Evolutionary conservation across 768 basidiomycete genomes (phyloP), one percentile per base, ranked within the genome.

Genomic region (Suillus weaverae): DNA sequence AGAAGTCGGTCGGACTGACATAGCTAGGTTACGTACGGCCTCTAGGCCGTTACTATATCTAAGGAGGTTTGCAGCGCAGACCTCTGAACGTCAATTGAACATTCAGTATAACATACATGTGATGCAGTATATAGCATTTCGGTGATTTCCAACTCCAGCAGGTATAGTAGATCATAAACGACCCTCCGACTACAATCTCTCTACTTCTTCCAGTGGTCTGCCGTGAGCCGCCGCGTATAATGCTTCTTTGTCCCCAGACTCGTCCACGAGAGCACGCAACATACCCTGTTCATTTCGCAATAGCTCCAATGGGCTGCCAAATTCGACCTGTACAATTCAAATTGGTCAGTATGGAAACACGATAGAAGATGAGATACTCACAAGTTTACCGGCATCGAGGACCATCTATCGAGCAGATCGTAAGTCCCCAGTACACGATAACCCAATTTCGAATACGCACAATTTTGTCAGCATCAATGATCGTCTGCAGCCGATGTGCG

Each of bases 401-500:
- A 82, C 79, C 77, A 81, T 80, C 82, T 81, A 36, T 14, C 50
- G 4, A n/a, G 51, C 11, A 18, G 14, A 22, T 38, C 18, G 20
- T 57, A 51, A 18, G 20, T 6, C 36, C 11, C 16, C n/a, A 14
- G 11, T 16, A 61, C 20, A 48, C 10, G 68, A 72, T 62, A 33
- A 33, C n/a, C 11, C 51, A 16, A 18, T 22, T 26, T 6, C 7
- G 18, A 7, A 32, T 22, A 68, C 76, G 55, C 64, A 87, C 79
- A 53, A 88, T 84, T 68, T 84, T 84, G 70, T 89, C 86, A 4
- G 85, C 84, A 60, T 87, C 86, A 78, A 86, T 86, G 65, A 88
- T 84, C 8, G 83, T 88, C 63, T 82, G 80, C 9, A 85, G 70
- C 20, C 87, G 80, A 71, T 88, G 86, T 1, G 87, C 87, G 44